These are phyloP conservation scores for Boletellus sp. DNA, from an alignment of 768 basidiomycete genomes.

Conservation along the genomic window DNA sequence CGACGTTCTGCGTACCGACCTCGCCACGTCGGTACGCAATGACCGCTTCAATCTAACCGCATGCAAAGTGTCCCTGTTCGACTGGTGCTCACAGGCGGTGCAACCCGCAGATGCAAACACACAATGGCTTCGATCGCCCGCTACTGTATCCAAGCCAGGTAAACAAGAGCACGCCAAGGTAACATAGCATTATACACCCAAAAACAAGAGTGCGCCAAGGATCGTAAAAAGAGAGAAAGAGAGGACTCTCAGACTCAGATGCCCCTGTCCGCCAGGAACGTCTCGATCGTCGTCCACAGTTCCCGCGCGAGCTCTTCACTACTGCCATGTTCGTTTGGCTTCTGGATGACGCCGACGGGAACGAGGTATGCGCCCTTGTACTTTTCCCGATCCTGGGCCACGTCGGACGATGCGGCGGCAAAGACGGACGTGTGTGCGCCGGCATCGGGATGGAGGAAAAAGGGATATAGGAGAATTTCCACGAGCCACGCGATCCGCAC, in stretches of 20 bases:
- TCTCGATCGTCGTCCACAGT: slow-evolving; percentile 28
- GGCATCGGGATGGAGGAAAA: slow-evolving; percentile 14
- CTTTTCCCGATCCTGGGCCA: slow-evolving; percentile 18
- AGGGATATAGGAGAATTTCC: slow-evolving; percentile 15
- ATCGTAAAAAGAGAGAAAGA: neutral
- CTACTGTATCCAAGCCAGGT: no score
- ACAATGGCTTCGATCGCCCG: no score
- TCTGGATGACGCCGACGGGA: slow-evolving; percentile 19
- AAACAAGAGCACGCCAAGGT: no score
- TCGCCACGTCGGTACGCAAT: no score
- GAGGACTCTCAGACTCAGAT: slow-evolving; percentile 16
- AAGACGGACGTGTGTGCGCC: slow-evolving; percentile 28
- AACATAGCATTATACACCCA: no score
- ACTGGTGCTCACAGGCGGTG: no score
- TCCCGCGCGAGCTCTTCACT: slow-evolving; percentile 27
- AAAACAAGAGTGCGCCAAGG: neutral
- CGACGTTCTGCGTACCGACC: no score
- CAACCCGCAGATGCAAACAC: no score
- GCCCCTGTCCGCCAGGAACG: slow-evolving; percentile 20
- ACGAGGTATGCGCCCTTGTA: slow-evolving; percentile 33
- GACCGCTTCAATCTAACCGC: no score
- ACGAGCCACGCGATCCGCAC: slow-evolving; percentile 19
- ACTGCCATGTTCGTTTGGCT: slow-evolving; percentile 8
- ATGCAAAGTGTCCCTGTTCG: no score
- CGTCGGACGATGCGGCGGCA: slow-evolving; percentile 29